These are phyloP conservation scores for Heterobasidion parviporum DNA, from an alignment of 1,284 basidiomycete species.

Conservation along the genomic window DNA sequence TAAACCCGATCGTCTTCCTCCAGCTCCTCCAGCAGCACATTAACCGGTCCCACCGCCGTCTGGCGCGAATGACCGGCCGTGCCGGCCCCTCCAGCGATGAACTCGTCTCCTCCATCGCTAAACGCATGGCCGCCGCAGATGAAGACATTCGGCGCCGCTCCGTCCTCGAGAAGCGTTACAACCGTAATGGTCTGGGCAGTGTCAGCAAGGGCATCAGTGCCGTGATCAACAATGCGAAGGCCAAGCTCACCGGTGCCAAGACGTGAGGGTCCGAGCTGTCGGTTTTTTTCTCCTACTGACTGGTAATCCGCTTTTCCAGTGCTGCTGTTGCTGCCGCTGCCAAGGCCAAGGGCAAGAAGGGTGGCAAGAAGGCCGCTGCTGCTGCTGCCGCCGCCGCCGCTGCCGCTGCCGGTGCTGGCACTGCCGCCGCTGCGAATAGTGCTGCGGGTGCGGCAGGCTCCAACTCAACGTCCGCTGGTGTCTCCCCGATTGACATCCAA, in stretches of 20 bases:
- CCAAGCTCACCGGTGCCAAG: background rate
- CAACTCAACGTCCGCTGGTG: constrained; percentile 15
- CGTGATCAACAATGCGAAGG: background rate
- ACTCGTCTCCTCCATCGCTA: constrained; percentile 43
- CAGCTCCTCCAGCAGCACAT: constrained; percentile 67
- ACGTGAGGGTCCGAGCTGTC: background rate
- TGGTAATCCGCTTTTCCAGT: background rate
- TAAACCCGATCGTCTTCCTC: background rate
- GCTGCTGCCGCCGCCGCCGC: constrained; percentile 9
- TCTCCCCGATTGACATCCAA: constrained; percentile 17
- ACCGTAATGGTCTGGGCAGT: constrained; percentile 19
- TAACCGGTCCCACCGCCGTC: constrained; percentile 56
- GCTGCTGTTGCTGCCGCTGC: background rate
- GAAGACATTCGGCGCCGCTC: background rate
- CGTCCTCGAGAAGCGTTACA: constrained; percentile 14
- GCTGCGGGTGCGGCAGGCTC: constrained; percentile 9
- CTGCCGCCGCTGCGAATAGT: constrained; percentile 8
- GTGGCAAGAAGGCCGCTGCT: constrained; percentile 13
- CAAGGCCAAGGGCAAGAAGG: constrained; percentile 4
- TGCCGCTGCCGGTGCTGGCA: constrained; percentile 8
- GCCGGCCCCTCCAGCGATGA: constrained; percentile 38
- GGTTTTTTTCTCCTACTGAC: no score
- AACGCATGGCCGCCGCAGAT: constrained; percentile 34
- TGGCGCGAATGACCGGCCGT: constrained; percentile 62
- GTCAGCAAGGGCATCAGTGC: background rate